phyloP scores from a whole-genome alignment of 495 filamentous ascomycete genomes.

The Symbiotaphrina buchneri region DNA sequence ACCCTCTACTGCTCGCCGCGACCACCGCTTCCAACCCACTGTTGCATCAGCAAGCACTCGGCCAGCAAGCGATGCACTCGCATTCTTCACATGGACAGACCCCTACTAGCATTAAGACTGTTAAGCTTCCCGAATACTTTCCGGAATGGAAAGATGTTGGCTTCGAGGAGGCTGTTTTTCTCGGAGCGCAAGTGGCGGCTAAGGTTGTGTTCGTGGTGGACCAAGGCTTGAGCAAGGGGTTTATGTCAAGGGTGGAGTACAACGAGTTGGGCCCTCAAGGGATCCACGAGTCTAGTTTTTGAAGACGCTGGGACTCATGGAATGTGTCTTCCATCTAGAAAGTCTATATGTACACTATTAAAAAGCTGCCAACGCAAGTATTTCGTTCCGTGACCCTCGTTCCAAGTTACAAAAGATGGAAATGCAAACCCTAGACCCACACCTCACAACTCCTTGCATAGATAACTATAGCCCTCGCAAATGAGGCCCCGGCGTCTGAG shows the following conservation, averaged over 20 bases:
- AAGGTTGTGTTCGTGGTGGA: slow-evolving; percentile 34
- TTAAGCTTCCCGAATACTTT: slow-evolving; percentile 68
- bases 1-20: slow-evolving; percentile 80
- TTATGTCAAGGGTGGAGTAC: slow-evolving; percentile 51
- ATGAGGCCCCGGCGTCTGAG: too few species aligned
- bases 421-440: too few species aligned
- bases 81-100: slow-evolving; percentile 74
- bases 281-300: slow-evolving; percentile 23
- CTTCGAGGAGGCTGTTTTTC: slow-evolving; percentile 17
- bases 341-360: too few species aligned
- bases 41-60: slow-evolving; percentile 5
- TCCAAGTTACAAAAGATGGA: too few species aligned
- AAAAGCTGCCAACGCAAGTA: too few species aligned
- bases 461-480: too few species aligned
- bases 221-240: slow-evolving; percentile 44
- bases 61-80: slow-evolving; percentile 19
- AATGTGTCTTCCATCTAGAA: too few species aligned
- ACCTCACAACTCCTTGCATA: too few species aligned
- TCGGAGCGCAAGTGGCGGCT: slow-evolving; percentile 18
- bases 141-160: slow-evolving; percentile 81
- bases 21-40: slow-evolving; percentile 47
- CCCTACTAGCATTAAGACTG: slow-evolving; percentile 61
- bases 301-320: background rate
- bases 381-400: too few species aligned
- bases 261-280: slow-evolving; percentile 54